Evolutionary conservation across 75 land plant genomes (phyloP).

Genomic region (Pseudotsuga menziesii): DNA sequence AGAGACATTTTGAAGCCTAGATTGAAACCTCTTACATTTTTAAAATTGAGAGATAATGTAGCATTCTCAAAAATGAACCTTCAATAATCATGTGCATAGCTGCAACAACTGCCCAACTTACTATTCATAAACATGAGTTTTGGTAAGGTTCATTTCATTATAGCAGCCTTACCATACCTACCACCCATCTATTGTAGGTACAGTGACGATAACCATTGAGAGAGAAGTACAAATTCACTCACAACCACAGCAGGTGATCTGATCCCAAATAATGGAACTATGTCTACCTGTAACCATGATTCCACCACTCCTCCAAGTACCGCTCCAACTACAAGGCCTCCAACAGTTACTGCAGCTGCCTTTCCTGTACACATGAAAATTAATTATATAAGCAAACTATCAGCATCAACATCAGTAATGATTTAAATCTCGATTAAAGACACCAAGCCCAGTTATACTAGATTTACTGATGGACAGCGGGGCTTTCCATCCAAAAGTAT

Average conservation of each 20-base stretch:
- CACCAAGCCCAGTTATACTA: too few relatives aligned
- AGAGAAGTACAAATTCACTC: conserved; percentile 85
- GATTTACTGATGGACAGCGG: too few relatives aligned
- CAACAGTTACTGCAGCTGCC: conserved; percentile 66
- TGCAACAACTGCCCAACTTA: background rate
- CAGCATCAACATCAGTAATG: background rate
- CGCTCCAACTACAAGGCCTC: conserved; percentile 81
- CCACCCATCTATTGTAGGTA: conserved; percentile 52
- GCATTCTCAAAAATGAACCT: background rate
- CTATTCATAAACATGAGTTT: background rate
- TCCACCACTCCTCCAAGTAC: conserved; percentile 81
- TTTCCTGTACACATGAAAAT: conserved; percentile 54
- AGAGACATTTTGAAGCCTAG: background rate
- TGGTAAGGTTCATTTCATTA: background rate
- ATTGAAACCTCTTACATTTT: background rate
- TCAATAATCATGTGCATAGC: background rate
- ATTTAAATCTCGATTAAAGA: too few relatives aligned
- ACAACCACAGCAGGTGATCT: conserved; percentile 80
- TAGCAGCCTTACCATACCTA: background rate
- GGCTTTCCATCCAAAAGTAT: too few relatives aligned
- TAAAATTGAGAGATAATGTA: background rate
- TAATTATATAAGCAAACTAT: background rate
- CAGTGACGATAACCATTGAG: conserved; percentile 77
- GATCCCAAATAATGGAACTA: conserved; percentile 84
- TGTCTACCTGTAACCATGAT: conserved; percentile 95